A percentile compares a stretch with the other conserved stretches of the same genome.
Evolutionary conservation across 495 filamentous ascomycete species (phyloP).

Genomic region (Viridothelium virens): DNA sequence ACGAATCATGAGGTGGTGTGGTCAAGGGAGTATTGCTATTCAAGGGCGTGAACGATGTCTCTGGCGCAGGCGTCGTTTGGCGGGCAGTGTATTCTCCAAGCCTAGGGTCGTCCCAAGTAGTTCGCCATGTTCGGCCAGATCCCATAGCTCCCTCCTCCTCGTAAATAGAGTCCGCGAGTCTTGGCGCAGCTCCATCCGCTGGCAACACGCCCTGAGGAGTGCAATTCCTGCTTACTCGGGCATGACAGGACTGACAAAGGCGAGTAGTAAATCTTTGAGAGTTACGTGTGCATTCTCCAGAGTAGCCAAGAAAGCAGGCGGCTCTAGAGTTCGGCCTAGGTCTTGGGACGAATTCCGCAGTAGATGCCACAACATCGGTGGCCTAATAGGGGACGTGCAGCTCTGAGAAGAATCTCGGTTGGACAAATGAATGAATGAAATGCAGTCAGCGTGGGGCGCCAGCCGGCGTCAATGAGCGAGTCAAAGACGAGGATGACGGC

Average conservation of each 20-base stretch:
- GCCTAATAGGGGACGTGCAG: background rate
- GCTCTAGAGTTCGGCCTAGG: background rate
- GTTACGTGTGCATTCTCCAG: background rate
- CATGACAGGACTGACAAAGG: slow-evolving; percentile 5
- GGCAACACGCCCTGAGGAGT: background rate
- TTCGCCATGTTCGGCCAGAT: slow-evolving; percentile 11
- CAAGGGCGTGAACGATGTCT: slow-evolving; percentile 1
- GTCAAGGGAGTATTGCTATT: background rate
- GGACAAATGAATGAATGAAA: background rate
- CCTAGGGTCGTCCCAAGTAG: slow-evolving; percentile 2
- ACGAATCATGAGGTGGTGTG: slow-evolving; percentile 2
- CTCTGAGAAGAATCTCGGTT: background rate
- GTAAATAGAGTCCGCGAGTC: background rate
- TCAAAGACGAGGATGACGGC: slow-evolving; percentile 5
- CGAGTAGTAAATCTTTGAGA: background rate
- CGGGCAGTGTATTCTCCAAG: background rate
- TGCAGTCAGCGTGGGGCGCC: slow-evolving; percentile 6
- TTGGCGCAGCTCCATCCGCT: slow-evolving; percentile 3
- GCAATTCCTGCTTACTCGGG: background rate
- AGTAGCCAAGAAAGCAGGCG: background rate
- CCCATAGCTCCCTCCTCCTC: slow-evolving; percentile 7
- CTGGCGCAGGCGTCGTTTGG: background rate
- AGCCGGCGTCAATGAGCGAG: background rate
- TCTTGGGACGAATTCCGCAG: background rate
- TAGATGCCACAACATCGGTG: background rate